Base-by-base conservation (phyloP, 805 yeast species). In the Lipomyces starkeyi region DNA sequence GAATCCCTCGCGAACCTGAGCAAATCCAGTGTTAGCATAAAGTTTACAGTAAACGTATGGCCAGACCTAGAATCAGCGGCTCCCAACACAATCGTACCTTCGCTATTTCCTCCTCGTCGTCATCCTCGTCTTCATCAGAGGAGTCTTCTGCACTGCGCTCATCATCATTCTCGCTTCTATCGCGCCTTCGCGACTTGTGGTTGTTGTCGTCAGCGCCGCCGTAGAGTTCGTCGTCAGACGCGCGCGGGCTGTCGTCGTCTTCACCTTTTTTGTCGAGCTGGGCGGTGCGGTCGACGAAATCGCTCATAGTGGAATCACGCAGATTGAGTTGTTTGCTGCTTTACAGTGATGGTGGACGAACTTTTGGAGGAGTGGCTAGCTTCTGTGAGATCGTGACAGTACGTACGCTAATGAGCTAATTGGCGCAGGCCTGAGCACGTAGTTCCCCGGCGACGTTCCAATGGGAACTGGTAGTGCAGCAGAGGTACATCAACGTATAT, bases 81-180 rank as follows among this genome's bases (percentile, higher is more conserved):
- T 7, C 29, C 11, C 5, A 14, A n/a, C 20, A 43, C 49, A 43
- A n/a, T 8, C 71, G 20, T 58, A 77, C 79, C 74, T 86, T 86
- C 72, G 89, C 85, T 59, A 90, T 87, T 75, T 93, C 98, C 72
- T 93, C 97, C 75, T 90, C 97, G 75, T 93, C 97, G 37, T 91
- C 97, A 37, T 91, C 97, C 7, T 91, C 97, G 54, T 93, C 98
- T 69, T 93, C 98, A 64, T 91, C 96, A 13, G 95, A 90, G 9
- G 96, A 90, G 73, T 91, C 95, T 69, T 84, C 84, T 22, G 74
- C 78, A 29, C 81, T 80, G 69, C 83, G 86, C 37, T 77, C 80
- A 66, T 79, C 83, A 58, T 80, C 84, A 67, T 80, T 84, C 40
- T 77, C 80, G 64, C 78, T 81, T 73, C 77, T 82, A 20, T 53